Evolutionary conservation across 2,329 filamentous ascomycete genomes (phyloP).

Genomic region (Aspergillus novoparasiticus): DNA sequence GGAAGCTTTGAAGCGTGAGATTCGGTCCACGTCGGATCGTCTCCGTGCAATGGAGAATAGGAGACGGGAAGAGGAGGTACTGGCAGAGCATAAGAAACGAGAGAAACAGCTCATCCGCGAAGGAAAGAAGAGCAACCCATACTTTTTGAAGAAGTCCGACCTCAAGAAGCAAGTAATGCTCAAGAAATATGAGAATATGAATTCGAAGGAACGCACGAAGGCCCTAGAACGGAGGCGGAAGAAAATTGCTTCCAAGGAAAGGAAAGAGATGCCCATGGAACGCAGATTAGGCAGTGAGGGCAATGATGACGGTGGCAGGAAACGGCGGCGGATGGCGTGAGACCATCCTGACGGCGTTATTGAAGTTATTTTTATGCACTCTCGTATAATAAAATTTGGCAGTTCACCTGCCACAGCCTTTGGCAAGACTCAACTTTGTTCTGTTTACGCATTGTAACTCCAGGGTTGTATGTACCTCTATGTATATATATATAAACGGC

Average conservation of each 20-base stretch:
- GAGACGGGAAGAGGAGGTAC: slow-evolving; percentile 68
- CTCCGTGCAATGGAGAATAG: slow-evolving; percentile 70
- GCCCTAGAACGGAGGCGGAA: slow-evolving; percentile 85
- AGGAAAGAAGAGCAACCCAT: slow-evolving; percentile 79
- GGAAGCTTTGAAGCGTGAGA: slow-evolving; percentile 69
- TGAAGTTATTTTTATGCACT: not conserved
- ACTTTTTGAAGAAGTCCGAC: slow-evolving; percentile 89
- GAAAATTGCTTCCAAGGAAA: slow-evolving; percentile 85
- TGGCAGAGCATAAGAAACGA: slow-evolving; percentile 74
- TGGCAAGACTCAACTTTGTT: not conserved
- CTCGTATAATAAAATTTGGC: not conserved
- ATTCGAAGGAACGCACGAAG: slow-evolving; percentile 79
- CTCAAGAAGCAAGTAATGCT: slow-evolving; percentile 83
- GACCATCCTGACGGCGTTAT: not conserved
- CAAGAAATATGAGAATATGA: slow-evolving; percentile 80
- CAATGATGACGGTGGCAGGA: slow-evolving; percentile 25
- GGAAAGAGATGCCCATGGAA: slow-evolving; percentile 68
- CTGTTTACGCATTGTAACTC: not conserved
- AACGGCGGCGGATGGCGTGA: slow-evolving; percentile 32
- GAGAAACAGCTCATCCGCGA: slow-evolving; percentile 84
- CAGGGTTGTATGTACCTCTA: not conserved
- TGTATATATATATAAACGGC: not conserved
- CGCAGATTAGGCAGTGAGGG: slow-evolving; percentile 46
- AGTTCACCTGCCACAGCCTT: not conserved
- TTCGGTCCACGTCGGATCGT: slow-evolving; percentile 77